These are phyloP conservation scores for Starmerella geochares DNA, from an alignment of 805 yeast genomes.

Conservation along the genomic window DNA sequence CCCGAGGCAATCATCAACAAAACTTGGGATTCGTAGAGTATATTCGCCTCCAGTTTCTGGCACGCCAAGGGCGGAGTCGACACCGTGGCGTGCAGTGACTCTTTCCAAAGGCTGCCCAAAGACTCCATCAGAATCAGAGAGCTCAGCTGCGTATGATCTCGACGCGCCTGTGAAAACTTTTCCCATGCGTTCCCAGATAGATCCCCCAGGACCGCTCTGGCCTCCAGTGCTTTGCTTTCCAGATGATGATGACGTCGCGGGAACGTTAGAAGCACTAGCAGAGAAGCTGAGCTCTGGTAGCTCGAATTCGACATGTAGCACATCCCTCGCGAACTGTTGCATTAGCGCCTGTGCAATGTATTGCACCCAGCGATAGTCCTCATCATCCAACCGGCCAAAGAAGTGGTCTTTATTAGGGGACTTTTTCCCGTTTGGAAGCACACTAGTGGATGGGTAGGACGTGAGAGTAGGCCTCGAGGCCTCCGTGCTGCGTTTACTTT, in stretches of 20 bases:
- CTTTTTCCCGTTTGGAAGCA: not conserved
- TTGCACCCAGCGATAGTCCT: slow-evolving; percentile 49
- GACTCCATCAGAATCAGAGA: slow-evolving; percentile 34
- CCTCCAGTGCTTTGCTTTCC: not conserved
- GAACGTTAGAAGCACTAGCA: not conserved
- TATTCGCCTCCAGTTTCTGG: slow-evolving; percentile 32
- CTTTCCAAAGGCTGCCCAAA: slow-evolving; percentile 70
- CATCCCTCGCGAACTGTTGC: slow-evolving; percentile 22
- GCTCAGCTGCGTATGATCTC: not conserved
- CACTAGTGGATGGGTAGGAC: not conserved
- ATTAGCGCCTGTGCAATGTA: slow-evolving; percentile 44
- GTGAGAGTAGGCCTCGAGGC: not conserved
- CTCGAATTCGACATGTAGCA: slow-evolving; percentile 17
- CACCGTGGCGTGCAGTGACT: slow-evolving; percentile 60
- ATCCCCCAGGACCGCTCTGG: slow-evolving; percentile 26
- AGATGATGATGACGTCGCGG: not conserved
- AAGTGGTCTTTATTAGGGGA: slow-evolving; percentile 17
- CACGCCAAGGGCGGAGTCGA: slow-evolving; percentile 53
- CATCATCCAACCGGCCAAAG: slow-evolving; percentile 37
- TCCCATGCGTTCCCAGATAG: slow-evolving; percentile 40
- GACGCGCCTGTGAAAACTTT: slow-evolving; percentile 30
- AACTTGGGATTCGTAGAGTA: slow-evolving; percentile 64
- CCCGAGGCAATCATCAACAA: slow-evolving; percentile 74
- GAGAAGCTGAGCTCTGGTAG: slow-evolving; percentile 10
- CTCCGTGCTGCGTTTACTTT: not conserved